Conservation (phyloP, 2,329 filamentous ascomycete species). For the Diplodia mutila region DNA sequence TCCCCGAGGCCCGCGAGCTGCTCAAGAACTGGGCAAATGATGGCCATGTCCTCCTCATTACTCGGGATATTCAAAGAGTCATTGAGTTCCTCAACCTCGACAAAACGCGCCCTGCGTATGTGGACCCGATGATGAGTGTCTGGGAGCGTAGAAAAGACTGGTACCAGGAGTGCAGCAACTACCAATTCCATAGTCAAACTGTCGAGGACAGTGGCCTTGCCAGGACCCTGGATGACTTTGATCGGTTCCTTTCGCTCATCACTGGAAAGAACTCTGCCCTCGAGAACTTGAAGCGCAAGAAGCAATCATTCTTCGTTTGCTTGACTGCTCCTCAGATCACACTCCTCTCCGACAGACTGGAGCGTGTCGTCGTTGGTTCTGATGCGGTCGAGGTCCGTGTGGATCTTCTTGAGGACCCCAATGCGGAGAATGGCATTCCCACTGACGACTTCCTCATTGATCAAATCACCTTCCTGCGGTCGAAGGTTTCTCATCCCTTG, state of each 20-base stretch:
- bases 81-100: constrained; percentile 87
- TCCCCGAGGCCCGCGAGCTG: constrained; percentile 74
- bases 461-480: constrained; percentile 79
- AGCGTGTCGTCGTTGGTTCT: constrained; percentile 76
- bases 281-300: constrained; percentile 63
- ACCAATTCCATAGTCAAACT: constrained; percentile 84
- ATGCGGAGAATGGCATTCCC: constrained; percentile 60
- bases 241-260: constrained; percentile 71
- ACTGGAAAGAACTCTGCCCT: constrained; percentile 63
- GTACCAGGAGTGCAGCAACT: constrained; percentile 92
- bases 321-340: constrained; percentile 79
- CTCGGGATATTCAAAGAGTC: constrained; percentile 83
- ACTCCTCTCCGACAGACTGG: constrained; percentile 66
- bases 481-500: constrained; percentile 72
- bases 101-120: constrained; percentile 88
- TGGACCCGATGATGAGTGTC: constrained; percentile 88
- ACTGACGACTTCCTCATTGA: constrained; percentile 76
- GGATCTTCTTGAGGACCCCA: constrained; percentile 79
- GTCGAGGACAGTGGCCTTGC: constrained; percentile 55
- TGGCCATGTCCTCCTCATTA: constrained; percentile 84
- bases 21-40: constrained; percentile 72
- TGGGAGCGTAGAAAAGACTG: constrained; percentile 87
- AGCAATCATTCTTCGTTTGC: constrained; percentile 88
- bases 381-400: constrained; percentile 95
- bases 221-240: constrained; percentile 68